Base-by-base conservation (phyloP, 2,329 filamentous ascomycete genomes). In the Decorospora gaudefroyi region DNA sequence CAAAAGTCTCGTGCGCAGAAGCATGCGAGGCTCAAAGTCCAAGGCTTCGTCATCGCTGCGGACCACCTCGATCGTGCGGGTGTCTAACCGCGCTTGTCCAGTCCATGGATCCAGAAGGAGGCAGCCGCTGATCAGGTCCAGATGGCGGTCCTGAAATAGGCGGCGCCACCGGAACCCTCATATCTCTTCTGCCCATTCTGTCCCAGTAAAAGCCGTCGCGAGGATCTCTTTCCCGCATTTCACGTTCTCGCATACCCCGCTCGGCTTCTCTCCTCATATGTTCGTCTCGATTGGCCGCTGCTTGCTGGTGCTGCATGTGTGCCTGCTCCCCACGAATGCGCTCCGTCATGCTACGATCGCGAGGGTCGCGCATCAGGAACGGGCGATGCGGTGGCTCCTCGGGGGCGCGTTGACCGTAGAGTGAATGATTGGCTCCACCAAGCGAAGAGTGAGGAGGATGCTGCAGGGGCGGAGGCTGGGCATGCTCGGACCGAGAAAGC, bases 381-480 rank as follows among this genome's bases (percentile, higher is more conserved):
- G 56, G 62, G n/a, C 59, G 62, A 36, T 58, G 57, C 1, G 54
- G 37, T 10, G 56, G 51, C 22, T 67, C 66, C 25, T 69, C 65
- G 16, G 54, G 52, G 17, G 49, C 43, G 17, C 64, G 62, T 42
- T 66, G 64, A 11, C 55, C 51, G 25, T 61, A 64, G 1, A 64
- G 38, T 7, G 58, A 40, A 32, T 61, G 62, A 21, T 57, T 61
- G 23, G 57, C 59, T 2, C 61, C 51, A 5, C 57, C 62, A 4
- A 67, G 40, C 2, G 62, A 61, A 0, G 65, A 64, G 46, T 66
- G 64, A 6, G 63, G 60, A 5, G 65, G 62, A 41, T 68, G 65
- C 29, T 68, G 65, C 7, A 68, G 42, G 15, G 62, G 55, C 13
- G 55, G 55, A 28, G 61, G 59, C 27, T 64, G 64, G 3, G 53